Evolutionary conservation across 306 rosid genomes (phyloP), one percentile per base, ranked within the genome.

Genomic region (Gastrolobium bilobum): DNA sequence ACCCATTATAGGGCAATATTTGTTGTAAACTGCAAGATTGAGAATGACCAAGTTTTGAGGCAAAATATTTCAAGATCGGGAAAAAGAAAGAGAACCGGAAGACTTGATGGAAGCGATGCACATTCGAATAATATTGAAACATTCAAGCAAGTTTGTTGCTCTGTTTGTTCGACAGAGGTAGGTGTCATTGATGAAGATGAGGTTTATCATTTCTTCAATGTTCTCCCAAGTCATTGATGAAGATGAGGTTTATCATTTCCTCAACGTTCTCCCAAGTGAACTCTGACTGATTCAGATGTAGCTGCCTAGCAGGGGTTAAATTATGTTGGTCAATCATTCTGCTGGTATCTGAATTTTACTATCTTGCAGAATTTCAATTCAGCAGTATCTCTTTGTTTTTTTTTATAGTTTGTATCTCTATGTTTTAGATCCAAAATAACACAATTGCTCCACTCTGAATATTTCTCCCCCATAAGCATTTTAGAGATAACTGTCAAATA

Each of bases 1-100:
- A 91, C 97, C 57, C 94, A 90, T 74, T 90, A 93, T 81, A 84
- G 95, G 64, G 97, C 98, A 37, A 59, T 91, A 33, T 91, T 90
- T 86, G 93, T 87, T 31, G 79, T 68, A 9, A 93, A 91, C 80
- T 91, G 94, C 85, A 87, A 91, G 80, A 81, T 87, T 71, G 88
- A 82, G 63, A 66, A 83, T 51, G 79, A 81, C 40, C 42, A 54
- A 61, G 60, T 77, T 30, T 3, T 44, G 58, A 75, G 4, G 34
- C 80, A 84, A 82, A 82, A 73, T 77, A 74, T 7, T 48, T 73
- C 85, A 64, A 78, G 79, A 64, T 82, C 77, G 13, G 81, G 71
- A 60, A 81, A 69, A 57, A 78, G 86, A 44, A 87, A 87, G 66
- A 79, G 87, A 68, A 76, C 26, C 6, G 83, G 72, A 76, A 31